Conservation (phyloP, 257 asterid species). For the Solanum appendiculatum region DNA sequence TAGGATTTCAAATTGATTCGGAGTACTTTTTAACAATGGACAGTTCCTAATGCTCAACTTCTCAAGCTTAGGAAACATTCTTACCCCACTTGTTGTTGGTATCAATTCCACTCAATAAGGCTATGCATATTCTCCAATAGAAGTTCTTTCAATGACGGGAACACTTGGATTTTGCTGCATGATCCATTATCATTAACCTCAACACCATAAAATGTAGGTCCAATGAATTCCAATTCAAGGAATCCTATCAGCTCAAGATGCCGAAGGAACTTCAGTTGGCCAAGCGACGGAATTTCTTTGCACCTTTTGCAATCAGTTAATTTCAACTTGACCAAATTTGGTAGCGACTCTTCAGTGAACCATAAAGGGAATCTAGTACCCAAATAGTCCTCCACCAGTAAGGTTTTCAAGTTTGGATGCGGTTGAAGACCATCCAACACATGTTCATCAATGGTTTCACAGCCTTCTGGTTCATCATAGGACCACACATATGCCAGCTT, state of each 20-base stretch:
- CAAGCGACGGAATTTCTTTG: conserved; percentile 7
- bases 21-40: not conserved
- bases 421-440: conserved; percentile 16
- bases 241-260: not conserved
- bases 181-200: not conserved
- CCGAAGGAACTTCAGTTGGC: conserved; percentile 12
- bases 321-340: not conserved
- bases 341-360: not conserved
- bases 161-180: not conserved
- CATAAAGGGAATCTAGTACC: conserved; percentile 9
- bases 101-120: not conserved
- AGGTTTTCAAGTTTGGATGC: conserved; percentile 2
- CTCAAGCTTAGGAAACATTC: conserved; percentile 13
- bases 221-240: not conserved
- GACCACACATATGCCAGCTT: not conserved
- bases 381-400: not conserved
- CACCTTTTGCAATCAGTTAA: not conserved
- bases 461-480: not conserved
- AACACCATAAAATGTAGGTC: not conserved
- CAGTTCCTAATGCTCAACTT: not conserved
- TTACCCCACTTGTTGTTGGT: not conserved
- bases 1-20: conserved; percentile 16
- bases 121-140: not conserved
- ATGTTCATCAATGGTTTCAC: not conserved
- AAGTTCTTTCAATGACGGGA: conserved; percentile 1